Evolutionary conservation across 2,329 filamentous ascomycete genomes (phyloP).

Genomic region (Aspergillus texensis): DNA sequence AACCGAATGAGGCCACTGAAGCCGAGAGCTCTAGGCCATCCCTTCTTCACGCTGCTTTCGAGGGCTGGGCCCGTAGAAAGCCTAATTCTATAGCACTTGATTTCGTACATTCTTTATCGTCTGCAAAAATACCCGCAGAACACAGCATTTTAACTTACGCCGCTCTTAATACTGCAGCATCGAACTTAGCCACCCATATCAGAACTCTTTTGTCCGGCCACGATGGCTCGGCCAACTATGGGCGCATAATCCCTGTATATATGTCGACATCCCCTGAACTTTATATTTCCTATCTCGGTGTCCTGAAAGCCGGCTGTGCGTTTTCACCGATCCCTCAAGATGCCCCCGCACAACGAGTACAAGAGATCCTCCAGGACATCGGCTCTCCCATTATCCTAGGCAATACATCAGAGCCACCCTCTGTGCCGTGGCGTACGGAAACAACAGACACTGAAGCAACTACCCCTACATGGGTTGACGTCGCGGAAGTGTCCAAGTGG

Average conservation of each 20-base stretch:
- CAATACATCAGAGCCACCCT: slow-evolving; percentile 18
- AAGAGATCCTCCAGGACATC: slow-evolving; percentile 33
- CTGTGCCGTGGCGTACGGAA: slow-evolving; percentile 11
- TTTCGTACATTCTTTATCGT: slow-evolving; percentile 29
- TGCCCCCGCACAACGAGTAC: slow-evolving; percentile 31
- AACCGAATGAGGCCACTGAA: slow-evolving; percentile 8
- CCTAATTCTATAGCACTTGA: slow-evolving; percentile 30
- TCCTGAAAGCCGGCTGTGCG: slow-evolving; percentile 40
- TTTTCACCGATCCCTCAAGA: slow-evolving; percentile 45
- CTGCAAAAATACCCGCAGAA: slow-evolving; percentile 16
- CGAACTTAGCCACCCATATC: slow-evolving; percentile 24
- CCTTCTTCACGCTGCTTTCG: slow-evolving; percentile 31
- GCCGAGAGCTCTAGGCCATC: slow-evolving; percentile 7
- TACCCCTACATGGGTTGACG: slow-evolving; percentile 25
- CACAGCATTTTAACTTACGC: slow-evolving; percentile 31
- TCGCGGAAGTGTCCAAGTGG: slow-evolving; percentile 25
- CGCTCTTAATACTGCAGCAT: slow-evolving; percentile 26
- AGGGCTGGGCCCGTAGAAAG: slow-evolving; percentile 26
- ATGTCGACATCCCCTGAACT: slow-evolving; percentile 40
- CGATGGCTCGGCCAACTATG: not conserved
- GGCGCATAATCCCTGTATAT: slow-evolving; percentile 31
- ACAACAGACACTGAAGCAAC: not conserved
- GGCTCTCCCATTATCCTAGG: slow-evolving; percentile 28
- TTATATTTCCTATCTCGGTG: slow-evolving; percentile 41
- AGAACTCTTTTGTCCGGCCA: slow-evolving; percentile 13